Evolutionary conservation across 1,284 basidiomycete species (phyloP).

Genomic region (Trametes polyzona): DNA sequence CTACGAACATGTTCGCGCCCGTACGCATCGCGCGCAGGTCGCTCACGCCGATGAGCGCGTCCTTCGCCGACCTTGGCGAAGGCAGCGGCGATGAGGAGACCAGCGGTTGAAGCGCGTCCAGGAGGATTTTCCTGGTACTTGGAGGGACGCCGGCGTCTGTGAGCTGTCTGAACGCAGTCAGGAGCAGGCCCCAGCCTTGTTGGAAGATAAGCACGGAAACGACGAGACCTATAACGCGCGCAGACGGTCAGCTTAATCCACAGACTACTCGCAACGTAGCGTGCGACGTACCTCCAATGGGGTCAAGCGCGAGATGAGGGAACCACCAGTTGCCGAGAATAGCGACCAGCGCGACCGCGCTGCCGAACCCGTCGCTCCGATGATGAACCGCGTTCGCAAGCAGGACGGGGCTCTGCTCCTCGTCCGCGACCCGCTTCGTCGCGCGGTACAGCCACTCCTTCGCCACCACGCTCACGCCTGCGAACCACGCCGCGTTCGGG

Average conservation of each 20-base stretch:
- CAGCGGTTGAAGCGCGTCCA: constrained; percentile 57
- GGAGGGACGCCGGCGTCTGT: constrained; percentile 83
- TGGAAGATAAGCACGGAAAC: constrained; percentile 89
- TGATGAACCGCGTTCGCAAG: constrained; percentile 94
- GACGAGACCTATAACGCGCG: constrained; percentile 74
- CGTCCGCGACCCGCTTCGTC: constrained; percentile 86
- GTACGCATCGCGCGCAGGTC: constrained; percentile 78
- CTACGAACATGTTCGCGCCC: constrained; percentile 76
- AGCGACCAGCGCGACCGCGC: constrained; percentile 84
- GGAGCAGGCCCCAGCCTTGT: constrained; percentile 79
- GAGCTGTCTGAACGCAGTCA: constrained; percentile 80
- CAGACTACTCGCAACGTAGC: neutral
- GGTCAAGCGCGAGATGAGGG: constrained; percentile 89
- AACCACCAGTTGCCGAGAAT: constrained; percentile 88
- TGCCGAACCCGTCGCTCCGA: constrained; percentile 92
- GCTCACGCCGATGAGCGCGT: constrained; percentile 52
- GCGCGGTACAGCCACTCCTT: constrained; percentile 95
- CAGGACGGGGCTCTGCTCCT: constrained; percentile 90
- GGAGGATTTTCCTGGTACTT: constrained; percentile 55
- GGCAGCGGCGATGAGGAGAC: constrained; percentile 38
- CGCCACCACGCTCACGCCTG: constrained; percentile 74
- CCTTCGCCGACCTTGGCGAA: constrained; percentile 2
- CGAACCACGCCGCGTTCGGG: constrained; percentile 97
- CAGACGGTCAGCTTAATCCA: no score
- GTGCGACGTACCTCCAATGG: constrained; percentile 76